Evolutionary conservation across 192 early-diverging fungal species (phyloP), one percentile per base, ranked within the genome.

Genomic region (Phlyctochytrium arcticum): DNA sequence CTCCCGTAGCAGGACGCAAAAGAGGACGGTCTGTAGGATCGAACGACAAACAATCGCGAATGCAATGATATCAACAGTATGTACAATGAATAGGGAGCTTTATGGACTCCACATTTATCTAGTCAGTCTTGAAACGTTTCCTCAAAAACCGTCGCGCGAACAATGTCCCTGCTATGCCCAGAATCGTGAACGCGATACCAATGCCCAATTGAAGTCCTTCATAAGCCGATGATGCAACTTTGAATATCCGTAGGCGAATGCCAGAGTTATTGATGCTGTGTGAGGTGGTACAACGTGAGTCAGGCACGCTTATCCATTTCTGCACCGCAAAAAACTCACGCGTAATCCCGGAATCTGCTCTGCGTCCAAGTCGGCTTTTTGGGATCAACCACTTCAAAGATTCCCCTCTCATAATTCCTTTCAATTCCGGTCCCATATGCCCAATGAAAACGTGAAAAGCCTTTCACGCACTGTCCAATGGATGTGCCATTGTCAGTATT

Each of bases 381-480:
- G n/a, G 72, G 47, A 71, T 77, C 72, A 2, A 73, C 71, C 10
- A 83, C 78, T n/a, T 71, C 64, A 49, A 60, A 83, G n/a, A 31
- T 36, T 8, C 49, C 33, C 6, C 49, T 58, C 2, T 29, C 32
- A 42, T 77, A 78, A 58, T 80, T 67, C 62, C 56, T 72, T 37
- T 75, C 68, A n/a, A 83, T 44, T 19, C 81, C 81, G 15, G 75
- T 74, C 3, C 77, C 74, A 51, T 80, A 83, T 2, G 81, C 77
- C 57, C 57, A 68, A 56, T 83, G 81, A 46, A 57, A 58, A n/a
- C 60, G 48, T 10, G 74, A 62, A 30, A 65, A 57, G 4, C 60
- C 53, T 9, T 30, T 17, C 6, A 73, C 55, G 48, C 80, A 82
- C 21, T 62, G 47, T 9, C 57, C 61, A 3, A 78, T 42, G 33